Percentiles rank a stretch among this genome's conserved stretches.
Conservation (phyloP, 768 basidiomycete genomes). For the Lentinula sp. region DNA sequence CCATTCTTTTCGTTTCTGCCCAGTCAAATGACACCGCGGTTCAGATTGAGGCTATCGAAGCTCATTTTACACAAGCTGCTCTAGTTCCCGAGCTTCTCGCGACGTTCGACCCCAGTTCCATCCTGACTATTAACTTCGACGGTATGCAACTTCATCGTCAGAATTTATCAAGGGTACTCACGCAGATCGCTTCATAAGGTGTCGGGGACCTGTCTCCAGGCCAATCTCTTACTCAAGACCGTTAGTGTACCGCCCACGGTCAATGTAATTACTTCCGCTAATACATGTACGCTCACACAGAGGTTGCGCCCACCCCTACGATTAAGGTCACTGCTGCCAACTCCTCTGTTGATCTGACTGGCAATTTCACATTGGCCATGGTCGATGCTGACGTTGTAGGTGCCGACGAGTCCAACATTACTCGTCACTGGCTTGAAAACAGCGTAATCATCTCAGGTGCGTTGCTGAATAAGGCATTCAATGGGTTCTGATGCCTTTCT, state of each 20-base stretch:
- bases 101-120: slow-evolving; percentile 55
- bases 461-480: slow-evolving; percentile 6
- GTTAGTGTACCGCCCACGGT: slow-evolving; percentile 30
- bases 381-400: slow-evolving; percentile 70
- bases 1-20: slow-evolving; percentile 38
- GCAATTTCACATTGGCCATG: slow-evolving; percentile 66
- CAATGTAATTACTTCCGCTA: not conserved
- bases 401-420: slow-evolving; percentile 48
- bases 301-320: slow-evolving; percentile 47
- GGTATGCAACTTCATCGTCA: slow-evolving; percentile 18
- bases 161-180: not conserved
- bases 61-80: slow-evolving; percentile 56
- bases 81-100: slow-evolving; percentile 59
- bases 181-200: slow-evolving; percentile 18
- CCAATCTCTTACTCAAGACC: slow-evolving; percentile 46
- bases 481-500: not conserved
- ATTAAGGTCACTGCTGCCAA: slow-evolving; percentile 47
- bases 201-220: slow-evolving; percentile 50
- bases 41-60: slow-evolving; percentile 54
- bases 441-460: slow-evolving; percentile 43
- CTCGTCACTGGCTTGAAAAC: slow-evolving; percentile 80
- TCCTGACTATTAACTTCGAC: slow-evolving; percentile 46
- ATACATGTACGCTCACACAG: slow-evolving; percentile 25
- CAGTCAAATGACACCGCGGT: slow-evolving; percentile 36
- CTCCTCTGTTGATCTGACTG: slow-evolving; percentile 36